Percentiles rank a stretch among this genome's conserved stretches.
These are phyloP conservation scores for Boletus sp. DNA, from an alignment of 1,284 basidiomycete genomes.

Conservation along the genomic window DNA sequence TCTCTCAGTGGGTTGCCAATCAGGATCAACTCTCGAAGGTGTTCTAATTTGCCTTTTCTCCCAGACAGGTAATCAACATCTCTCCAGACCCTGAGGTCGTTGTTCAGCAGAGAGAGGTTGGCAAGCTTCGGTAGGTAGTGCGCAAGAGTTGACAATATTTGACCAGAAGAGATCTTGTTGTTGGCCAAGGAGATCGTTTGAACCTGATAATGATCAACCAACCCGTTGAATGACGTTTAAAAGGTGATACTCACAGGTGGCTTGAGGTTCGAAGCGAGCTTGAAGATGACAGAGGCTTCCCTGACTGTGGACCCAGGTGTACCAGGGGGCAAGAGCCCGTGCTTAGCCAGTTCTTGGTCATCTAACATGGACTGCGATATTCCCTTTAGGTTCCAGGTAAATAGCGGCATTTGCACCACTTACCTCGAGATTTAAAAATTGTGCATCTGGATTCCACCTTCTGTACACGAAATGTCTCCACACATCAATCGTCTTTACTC, in stretches of 20 bases:
- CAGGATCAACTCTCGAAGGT: constrained; percentile 78
- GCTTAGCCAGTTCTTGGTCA: constrained; percentile 71
- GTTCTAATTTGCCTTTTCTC: constrained; percentile 59
- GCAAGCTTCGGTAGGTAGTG: constrained; percentile 73
- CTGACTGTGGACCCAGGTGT: constrained; percentile 57
- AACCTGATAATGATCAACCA: constrained; percentile 48
- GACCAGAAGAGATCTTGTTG: constrained; percentile 54
- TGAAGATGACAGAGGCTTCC: constrained; percentile 83
- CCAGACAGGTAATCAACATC: constrained; percentile 69
- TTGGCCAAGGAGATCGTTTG: constrained; percentile 76
- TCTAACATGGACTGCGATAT: constrained; percentile 53
- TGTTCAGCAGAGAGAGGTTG: constrained; percentile 83
- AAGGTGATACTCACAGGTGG: constrained; percentile 59
- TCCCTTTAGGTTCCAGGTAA: constrained; percentile 36
- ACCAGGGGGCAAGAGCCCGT: constrained; percentile 71
- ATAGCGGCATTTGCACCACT: constrained; percentile 28
- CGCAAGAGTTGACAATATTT: constrained; percentile 57
- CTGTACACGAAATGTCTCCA: constrained; percentile 74
- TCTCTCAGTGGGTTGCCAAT: constrained; percentile 81
- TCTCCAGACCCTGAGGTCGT: constrained; percentile 64
- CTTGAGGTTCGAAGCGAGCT: constrained; percentile 76
- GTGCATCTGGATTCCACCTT: constrained; percentile 67
- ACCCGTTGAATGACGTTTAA: constrained; percentile 2
- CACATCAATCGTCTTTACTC: constrained; percentile 54
- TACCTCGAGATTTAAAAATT: constrained; percentile 83